Conservation (phyloP, 495 filamentous ascomycete genomes). For the Aspergillus cavernicola region DNA sequence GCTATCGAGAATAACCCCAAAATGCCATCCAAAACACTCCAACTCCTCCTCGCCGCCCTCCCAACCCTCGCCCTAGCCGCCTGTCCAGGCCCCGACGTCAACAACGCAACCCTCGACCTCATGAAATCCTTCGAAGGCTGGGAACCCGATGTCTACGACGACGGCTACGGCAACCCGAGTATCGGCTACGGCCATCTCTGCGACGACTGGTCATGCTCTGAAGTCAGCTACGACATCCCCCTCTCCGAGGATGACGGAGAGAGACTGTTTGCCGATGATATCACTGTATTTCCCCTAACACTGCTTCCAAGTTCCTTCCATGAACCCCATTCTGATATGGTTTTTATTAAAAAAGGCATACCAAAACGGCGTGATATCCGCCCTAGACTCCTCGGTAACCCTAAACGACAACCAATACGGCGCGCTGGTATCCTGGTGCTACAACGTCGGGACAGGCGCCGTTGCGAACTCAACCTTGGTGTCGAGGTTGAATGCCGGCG, state of each 20-base stretch:
- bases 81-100: slow-evolving; percentile 32
- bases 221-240: slow-evolving; percentile 43
- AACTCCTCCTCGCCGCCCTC: slow-evolving; percentile 14
- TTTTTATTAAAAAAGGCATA: slow-evolving; percentile 14
- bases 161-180: slow-evolving; percentile 45
- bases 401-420: slow-evolving; percentile 26
- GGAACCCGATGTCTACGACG: slow-evolving; percentile 27
- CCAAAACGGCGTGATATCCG: slow-evolving; percentile 19
- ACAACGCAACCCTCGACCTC: slow-evolving; percentile 32
- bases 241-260: slow-evolving; percentile 36
- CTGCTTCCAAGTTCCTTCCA: neutral
- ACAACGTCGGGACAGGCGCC: slow-evolving; percentile 18
- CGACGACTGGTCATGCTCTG: slow-evolving; percentile 34
- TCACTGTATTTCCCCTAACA: slow-evolving; percentile 27
- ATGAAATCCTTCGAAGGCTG: slow-evolving; percentile 42
- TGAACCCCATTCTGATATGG: neutral
- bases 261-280: slow-evolving; percentile 39
- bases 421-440: slow-evolving; percentile 23
- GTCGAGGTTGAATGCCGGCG: slow-evolving; percentile 42
- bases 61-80: slow-evolving; percentile 15
- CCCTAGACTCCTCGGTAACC: slow-evolving; percentile 20
- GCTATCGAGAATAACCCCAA: neutral
- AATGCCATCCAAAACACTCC: slow-evolving; percentile 9
- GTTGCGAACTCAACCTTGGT: slow-evolving; percentile 34
- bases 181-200: slow-evolving; percentile 53